Evolutionary conservation across 495 filamentous ascomycete genomes (phyloP).

Genomic region (Zalerion maritima): DNA sequence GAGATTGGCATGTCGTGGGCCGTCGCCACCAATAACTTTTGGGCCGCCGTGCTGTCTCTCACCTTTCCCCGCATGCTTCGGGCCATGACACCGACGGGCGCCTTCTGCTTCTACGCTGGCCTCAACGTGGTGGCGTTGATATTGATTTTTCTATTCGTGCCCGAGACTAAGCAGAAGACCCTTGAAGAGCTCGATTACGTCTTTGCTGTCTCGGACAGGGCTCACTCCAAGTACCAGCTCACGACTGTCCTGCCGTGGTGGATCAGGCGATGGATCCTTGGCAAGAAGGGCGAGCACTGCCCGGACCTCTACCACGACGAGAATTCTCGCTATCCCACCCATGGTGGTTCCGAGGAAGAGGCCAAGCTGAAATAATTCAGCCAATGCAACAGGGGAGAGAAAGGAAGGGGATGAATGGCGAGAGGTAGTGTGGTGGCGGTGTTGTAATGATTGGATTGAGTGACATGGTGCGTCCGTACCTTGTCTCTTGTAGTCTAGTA

Average conservation of each 20-base stretch:
- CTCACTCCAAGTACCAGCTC: conserved; percentile 34
- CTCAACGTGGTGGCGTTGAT: conserved; percentile 54
- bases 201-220: conserved; percentile 35
- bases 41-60: conserved; percentile 58
- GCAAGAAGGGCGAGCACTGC: conserved; percentile 19
- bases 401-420: too few species aligned
- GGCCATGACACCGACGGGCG: conserved; percentile 37
- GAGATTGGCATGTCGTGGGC: conserved; percentile 67
- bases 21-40: conserved; percentile 57
- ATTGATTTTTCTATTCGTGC: conserved; percentile 61
- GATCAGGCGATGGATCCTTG: conserved; percentile 35
- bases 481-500: too few species aligned
- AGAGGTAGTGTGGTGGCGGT: too few species aligned
- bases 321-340: too few species aligned
- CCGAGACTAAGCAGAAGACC: conserved; percentile 66
- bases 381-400: too few species aligned
- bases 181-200: conserved; percentile 51
- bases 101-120: conserved; percentile 46
- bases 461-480: too few species aligned
- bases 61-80: conserved; percentile 53
- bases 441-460: too few species aligned
- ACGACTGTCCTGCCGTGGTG: conserved; percentile 36
- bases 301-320: conserved; percentile 31
- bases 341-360: too few species aligned
- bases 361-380: too few species aligned